A percentile compares a stretch with the other conserved stretches of the same genome.
Conservation (phyloP, 2,329 filamentous ascomycete species). For the Exophiala dermatitidis region DNA sequence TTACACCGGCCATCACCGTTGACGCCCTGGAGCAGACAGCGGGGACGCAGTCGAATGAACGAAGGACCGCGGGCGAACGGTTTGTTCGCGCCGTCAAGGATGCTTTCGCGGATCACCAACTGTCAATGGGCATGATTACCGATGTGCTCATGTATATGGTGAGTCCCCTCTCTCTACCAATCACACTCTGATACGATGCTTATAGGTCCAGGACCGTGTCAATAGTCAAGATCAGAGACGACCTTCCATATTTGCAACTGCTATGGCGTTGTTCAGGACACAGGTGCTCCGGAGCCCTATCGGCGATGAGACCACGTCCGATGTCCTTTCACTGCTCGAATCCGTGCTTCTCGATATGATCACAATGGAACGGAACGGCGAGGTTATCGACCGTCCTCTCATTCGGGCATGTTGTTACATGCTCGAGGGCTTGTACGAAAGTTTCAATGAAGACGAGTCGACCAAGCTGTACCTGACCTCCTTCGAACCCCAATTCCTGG, state of each 20-base stretch:
- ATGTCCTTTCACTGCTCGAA: constrained; percentile 68
- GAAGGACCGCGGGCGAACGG: constrained; percentile 69
- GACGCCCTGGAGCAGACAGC: constrained; percentile 37
- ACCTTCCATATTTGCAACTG: constrained; percentile 73
- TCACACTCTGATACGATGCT: constrained; percentile 12
- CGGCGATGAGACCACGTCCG: constrained; percentile 35
- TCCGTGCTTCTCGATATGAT: constrained; percentile 84
- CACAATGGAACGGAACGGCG: constrained; percentile 82
- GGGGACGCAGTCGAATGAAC: constrained; percentile 64
- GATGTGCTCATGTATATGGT: constrained; percentile 96
- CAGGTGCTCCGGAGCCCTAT: constrained; percentile 64
- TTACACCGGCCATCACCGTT: constrained; percentile 62
- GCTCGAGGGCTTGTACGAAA: constrained; percentile 82
- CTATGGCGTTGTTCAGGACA: constrained; percentile 83
- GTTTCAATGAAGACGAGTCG: constrained; percentile 65
- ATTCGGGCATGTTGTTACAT: constrained; percentile 80
- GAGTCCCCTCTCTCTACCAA: constrained; percentile 26
- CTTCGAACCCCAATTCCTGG: constrained; percentile 74
- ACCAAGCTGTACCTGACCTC: constrained; percentile 75
- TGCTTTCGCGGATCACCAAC: constrained; percentile 82
- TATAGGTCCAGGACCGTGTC: constrained; percentile 59
- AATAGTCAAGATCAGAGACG: constrained; percentile 65
- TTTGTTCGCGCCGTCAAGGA: constrained; percentile 70
- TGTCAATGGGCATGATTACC: constrained; percentile 88
- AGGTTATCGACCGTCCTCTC: constrained; percentile 75